These are phyloP conservation scores for Vitis hybrid DNA, from an alignment of 177 flowering plant genomes.

Conservation along the genomic window DNA sequence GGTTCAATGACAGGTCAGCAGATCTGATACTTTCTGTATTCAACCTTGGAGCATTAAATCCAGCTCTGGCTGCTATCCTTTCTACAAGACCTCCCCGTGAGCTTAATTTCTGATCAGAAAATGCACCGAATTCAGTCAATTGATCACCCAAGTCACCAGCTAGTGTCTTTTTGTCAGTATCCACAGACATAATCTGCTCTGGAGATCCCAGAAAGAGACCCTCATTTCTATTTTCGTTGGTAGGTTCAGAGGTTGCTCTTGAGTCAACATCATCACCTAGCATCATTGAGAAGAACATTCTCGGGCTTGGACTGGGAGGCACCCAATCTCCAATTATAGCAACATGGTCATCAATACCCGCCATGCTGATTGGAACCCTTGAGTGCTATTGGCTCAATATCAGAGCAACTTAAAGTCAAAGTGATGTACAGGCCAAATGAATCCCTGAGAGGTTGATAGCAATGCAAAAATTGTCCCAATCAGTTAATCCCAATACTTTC, in stretches of 20 bases:
- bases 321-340: conserved; percentile 69
- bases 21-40: conserved; percentile 66
- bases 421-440: background rate
- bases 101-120: conserved; percentile 33
- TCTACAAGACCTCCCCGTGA: conserved; percentile 60
- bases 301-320: conserved; percentile 56
- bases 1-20: conserved; percentile 36
- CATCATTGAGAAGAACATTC: conserved; percentile 46
- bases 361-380: conserved; percentile 26
- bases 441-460: conserved; percentile 13
- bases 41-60: conserved; percentile 73
- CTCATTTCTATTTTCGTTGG: conserved; percentile 23
- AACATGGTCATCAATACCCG: conserved; percentile 58
- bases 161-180: conserved; percentile 19
- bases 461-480: background rate
- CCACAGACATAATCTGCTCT: conserved; percentile 11
- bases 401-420: background rate
- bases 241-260: conserved; percentile 27
- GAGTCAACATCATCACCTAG: conserved; percentile 39
- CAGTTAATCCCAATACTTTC: background rate
- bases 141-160: conserved; percentile 18
- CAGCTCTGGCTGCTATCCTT: conserved; percentile 85
- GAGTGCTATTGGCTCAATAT: background rate
- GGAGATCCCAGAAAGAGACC: conserved; percentile 21
- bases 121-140: conserved; percentile 13